Conservation (phyloP, 2,329 filamentous ascomycete genomes). For the Arthroderma sp. region DNA sequence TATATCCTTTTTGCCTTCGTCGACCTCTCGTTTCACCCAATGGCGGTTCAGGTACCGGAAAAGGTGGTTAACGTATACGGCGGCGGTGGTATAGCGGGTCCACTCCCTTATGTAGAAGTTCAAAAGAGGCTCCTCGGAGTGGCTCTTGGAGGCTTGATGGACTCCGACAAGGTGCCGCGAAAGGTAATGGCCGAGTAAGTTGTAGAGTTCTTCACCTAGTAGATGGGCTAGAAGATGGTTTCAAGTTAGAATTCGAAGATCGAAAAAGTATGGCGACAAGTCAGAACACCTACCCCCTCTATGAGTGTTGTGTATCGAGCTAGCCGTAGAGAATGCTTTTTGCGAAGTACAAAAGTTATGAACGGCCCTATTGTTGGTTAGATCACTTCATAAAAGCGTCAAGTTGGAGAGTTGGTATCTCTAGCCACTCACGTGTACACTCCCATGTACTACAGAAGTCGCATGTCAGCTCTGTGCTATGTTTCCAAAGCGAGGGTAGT, state of each 20-base stretch:
- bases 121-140: slow-evolving; percentile 80
- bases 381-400: not conserved
- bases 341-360: slow-evolving; percentile 99
- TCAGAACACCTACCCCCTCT: slow-evolving; percentile 53
- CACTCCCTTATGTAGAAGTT: slow-evolving; percentile 94
- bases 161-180: slow-evolving; percentile 61
- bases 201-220: slow-evolving; percentile 89
- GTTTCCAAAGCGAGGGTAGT: no score
- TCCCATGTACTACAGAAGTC: slow-evolving; percentile 62
- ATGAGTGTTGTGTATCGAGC: slow-evolving; percentile 41
- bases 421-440: slow-evolving; percentile 61
- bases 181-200: slow-evolving; percentile 77
- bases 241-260: slow-evolving; percentile 10
- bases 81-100: slow-evolving; percentile 87
- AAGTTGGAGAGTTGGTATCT: not conserved
- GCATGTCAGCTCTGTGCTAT: not conserved
- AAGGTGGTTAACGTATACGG: slow-evolving; percentile 93
- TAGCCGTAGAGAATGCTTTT: slow-evolving; percentile 60
- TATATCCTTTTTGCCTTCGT: slow-evolving; percentile 95
- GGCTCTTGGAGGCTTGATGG: slow-evolving; percentile 57
- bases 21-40: slow-evolving; percentile 98
- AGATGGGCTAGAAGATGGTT: slow-evolving; percentile 55
- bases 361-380: slow-evolving; percentile 49
- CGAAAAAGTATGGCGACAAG: not conserved
- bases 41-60: slow-evolving; percentile 95